Percentiles rank a stretch among this genome's conserved stretches.
Evolutionary conservation across 139 green algal species (phyloP).

Genomic region (Zygnema cylindricum): DNA sequence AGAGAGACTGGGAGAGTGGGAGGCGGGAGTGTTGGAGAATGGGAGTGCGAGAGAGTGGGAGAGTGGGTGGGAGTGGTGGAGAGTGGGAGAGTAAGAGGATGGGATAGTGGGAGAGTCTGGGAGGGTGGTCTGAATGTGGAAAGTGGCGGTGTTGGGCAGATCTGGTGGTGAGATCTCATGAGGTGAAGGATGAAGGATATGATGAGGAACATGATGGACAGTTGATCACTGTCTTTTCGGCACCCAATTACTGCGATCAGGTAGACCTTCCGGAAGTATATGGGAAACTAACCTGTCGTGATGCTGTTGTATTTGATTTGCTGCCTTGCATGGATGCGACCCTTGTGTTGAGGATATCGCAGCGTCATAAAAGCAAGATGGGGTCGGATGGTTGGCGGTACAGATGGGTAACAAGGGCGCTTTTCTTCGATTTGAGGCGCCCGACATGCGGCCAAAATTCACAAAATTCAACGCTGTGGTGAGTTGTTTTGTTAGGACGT

Average conservation of each 20-base stretch:
- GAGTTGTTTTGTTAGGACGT: conserved; percentile 36
- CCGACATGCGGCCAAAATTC: conserved; percentile 92
- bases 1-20: conserved; percentile 5
- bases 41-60: neutral
- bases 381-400: neutral
- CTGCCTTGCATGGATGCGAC: conserved; percentile 21
- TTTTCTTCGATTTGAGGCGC: conserved; percentile 90
- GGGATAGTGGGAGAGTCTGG: neutral
- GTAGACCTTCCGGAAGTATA: neutral
- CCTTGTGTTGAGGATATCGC: neutral
- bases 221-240: conserved; percentile 93
- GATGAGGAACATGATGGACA: conserved; percentile 90
- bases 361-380: conserved; percentile 28
- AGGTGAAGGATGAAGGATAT: conserved; percentile 94
- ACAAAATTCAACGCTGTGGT: conserved; percentile 83
- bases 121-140: neutral
- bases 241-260: conserved; percentile 94
- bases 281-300: too few relatives aligned
- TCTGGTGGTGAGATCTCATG: conserved; percentile 62
- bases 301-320: conserved; percentile 14
- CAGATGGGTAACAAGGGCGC: conserved; percentile 90
- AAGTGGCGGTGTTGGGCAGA: conserved; percentile 27
- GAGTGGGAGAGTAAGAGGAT: neutral
- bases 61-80: neutral
- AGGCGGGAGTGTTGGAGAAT: neutral